Base-by-base conservation (phyloP, 768 basidiomycete genomes). In the Termitomyces eurrhizus region DNA sequence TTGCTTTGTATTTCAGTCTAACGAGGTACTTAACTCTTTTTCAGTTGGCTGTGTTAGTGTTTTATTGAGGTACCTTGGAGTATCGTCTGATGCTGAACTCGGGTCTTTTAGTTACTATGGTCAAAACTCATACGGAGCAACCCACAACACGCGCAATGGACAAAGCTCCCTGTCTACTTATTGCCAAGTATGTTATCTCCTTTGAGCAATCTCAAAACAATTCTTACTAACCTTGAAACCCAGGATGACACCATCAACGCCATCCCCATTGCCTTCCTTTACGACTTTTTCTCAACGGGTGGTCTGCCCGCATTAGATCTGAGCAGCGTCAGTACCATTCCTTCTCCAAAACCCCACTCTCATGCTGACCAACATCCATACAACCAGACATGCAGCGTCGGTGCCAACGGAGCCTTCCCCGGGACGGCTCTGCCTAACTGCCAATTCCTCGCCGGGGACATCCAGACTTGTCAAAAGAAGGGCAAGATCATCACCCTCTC, bases 401-500 rank as follows among this genome's bases (percentile, higher is more conserved):
- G 37, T 41, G 62, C 73, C 57, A 73, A 77, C 41, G 68, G 78
- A 3, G 72, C 80, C 18, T 87, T 86, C 65, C 58, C 82, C 0
- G 85, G 83, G 16, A 85, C 83, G n/a, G 73, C 74, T 51, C 75
- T 88, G 7, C 80, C 83, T 14, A 76, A 87, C 66, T 89, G 87
- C 64, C 70, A 74, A 36, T 82, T 80, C 70, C 72, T 88, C 44
- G 82, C 83, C 0, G 65, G 78, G 1, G 79, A 81, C 57, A 88
- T 89, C 67, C 61, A 84, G 68, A 70, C 75, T 9, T 89, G 87
- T 66, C 87, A 89, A 67, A 70, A 77, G 4, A 74, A 70, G n/a
- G 83, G 83, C 14, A 84, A 84, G 67, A 76, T 78, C 16, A 67
- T 80, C 52, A 81, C 79, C 1, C 72, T 82, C 46, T 79, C 77